Evolutionary conservation across 352 stramenopile species (phyloP), one percentile per base, ranked within the genome.

Genomic region (Phytophthora podocarpi): DNA sequence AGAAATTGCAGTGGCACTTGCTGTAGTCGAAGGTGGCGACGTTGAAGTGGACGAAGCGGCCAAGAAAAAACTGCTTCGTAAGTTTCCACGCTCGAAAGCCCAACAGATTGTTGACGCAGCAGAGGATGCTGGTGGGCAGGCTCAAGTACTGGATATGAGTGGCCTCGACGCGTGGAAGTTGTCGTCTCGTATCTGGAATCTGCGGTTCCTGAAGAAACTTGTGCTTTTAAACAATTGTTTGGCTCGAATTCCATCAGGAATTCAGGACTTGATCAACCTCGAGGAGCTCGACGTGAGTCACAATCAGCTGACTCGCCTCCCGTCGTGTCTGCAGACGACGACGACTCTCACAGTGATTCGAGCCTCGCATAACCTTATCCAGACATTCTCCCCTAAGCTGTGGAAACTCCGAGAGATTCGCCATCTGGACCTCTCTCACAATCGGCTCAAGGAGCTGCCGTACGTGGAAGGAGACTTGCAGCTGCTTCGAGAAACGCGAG

Each of bases 131-230:
- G 63, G 16, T 0, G 57, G 68, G 15, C 24, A 68, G 11, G 56
- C 46, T 7, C 49, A 54, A 7, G 9, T 47, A 18, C 65, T 93
- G 10, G 69, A 91, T 36, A 27, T 93, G 54, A 86, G 78, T n/a
- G 55, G 58, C 0, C 46, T 92, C 0, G 52, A 81, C n/a, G 76
- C 70, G 4, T 78, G 71, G 64, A 77, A 72, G 23, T 28, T 93
- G 16, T 88, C 84, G 36, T 79, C 75, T 36, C 81, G 81, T 1
- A 80, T 93, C 24, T 93, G 84, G 84, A 90, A 89, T 45, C 50
- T 93, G n/a, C 58, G 71, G 47, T 54, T 62, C 27, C 45, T 93
- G 8, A 55, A 59, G 15, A 67, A 40, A 6, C 67, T 93, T 8
- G 56, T 74, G 5, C 57, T 93, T 2, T 71, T 65, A 0, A 58